Base-by-base conservation (phyloP, 192 early-diverging fungal species). In the Podila clonocystis region DNA sequence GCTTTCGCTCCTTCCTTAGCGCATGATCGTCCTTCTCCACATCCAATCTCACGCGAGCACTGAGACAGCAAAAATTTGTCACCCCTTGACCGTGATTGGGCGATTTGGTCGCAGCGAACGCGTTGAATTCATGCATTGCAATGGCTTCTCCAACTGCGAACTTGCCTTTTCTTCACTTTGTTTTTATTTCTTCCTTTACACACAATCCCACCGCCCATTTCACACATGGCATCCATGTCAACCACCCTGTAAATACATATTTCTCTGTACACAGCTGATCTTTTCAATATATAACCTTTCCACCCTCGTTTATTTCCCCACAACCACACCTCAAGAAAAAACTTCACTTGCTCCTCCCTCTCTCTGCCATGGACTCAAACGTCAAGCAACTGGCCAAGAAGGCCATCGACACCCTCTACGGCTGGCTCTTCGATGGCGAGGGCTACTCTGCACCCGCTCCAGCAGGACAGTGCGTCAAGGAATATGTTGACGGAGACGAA, bases 321-420 rank as follows among this genome's bases (percentile, higher is more conserved):
- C 50, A 52, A 15, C 50, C 13, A 17, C 22, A 19, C 33, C 2
- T 63, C 33, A 22, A 34, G 0, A 36, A 9, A 20, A 34, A 62
- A 17, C 48, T 49, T 30, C 22, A 36, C 9, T 36, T 31, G 31
- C 8, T 38, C 17, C 2, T 13, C 4, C 13, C 9, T 7, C n/a
- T 31, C 63, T 29, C 12, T 24, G 6, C 26, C 66, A 78, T 78
- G 68, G 50, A 38, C 5, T 29, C 31, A 4, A 20, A 70, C n/a
- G 6, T 60, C 9, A 72, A 72, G 38, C 41, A 57, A 1, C 64
- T 67, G n/a, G 58, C 61, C 22, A 80, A 24, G 24, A 59, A 31
- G 31, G 62, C 45, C 34, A 55, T 80, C 48, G 63, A 80, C 62
- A 55, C 60, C 4, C 70, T 80, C 8, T 73, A 80, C 63, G 38